Evolutionary conservation across 2,329 filamentous ascomycete species (phyloP), one percentile per base, ranked within the genome.

Genomic region (Colletotrichum sp.): DNA sequence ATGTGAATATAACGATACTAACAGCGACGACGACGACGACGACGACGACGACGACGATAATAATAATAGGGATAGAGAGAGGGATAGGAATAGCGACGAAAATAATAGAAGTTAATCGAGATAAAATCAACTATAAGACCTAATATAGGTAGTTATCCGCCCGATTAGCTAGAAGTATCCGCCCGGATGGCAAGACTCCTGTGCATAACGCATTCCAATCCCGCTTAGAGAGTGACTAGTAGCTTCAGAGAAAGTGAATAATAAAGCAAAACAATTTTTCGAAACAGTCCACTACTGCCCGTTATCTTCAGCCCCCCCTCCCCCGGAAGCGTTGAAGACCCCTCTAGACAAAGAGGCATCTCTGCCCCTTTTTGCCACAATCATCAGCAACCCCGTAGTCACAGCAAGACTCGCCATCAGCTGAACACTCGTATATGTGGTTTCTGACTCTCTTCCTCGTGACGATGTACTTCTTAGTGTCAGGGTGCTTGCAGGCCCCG

Each of bases 391-490:
- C 67, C 3, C 79, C 79, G 30, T 80, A 80, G 65, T 72, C 64
- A 21, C 43, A 48, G 63, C 79, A 80, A 76, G 79, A 80, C 28
- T 57, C 67, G 28, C 79, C 79, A 43, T 28, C 67, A 38, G 76
- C 77, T 15, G 76, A 75, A 68, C 79, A 80, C 77, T 80, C 79
- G 55, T 77, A 80, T 30, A 80, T 78, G 77, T 80, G 76, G 65
- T 73, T 77, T 34, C 9, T 36, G 28, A 76, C 71, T 13, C 79
- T 68, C 78, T 80, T 80, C 15, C 58, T 71, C 18, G 78, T 78
- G 67, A 80, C 71, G 38, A 78, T 72, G 28, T 69, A 79, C 12
- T 38, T 61, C 52, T 70, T 72, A 48, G 72, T 73, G 70, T 72
- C 63, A 58, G 43, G 61, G 77, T 78, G 79, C 28, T 72, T 72